A percentile compares a stretch with the other conserved stretches of the same genome.
These are phyloP conservation scores for Aspergillus viridinutans DNA, from an alignment of 2,329 filamentous ascomycete species.

Conservation along the genomic window DNA sequence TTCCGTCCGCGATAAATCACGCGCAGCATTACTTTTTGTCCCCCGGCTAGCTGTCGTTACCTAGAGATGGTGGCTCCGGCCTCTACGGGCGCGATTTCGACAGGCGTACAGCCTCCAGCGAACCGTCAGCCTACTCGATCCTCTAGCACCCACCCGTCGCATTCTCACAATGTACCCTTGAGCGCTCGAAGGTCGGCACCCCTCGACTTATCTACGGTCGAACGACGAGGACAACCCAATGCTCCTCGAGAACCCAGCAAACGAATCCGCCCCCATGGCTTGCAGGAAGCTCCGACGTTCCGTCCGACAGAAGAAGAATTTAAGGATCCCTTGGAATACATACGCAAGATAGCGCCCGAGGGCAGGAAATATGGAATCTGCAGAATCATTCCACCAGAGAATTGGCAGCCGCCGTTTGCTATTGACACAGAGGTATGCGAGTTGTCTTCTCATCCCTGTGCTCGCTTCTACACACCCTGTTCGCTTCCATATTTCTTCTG, in stretches of 20 bases:
- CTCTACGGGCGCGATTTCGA: constrained; percentile 36
- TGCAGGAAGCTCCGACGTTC: constrained; percentile 88
- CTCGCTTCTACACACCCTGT: background rate
- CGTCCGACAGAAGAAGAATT: constrained; percentile 89
- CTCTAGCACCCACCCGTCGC: constrained; percentile 41
- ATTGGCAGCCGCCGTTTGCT: constrained; percentile 91
- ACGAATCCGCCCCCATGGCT: constrained; percentile 73
- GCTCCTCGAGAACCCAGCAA: constrained; percentile 72
- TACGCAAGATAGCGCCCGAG: constrained; percentile 84
- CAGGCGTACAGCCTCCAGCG: constrained; percentile 30
- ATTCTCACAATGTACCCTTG: constrained; percentile 53
- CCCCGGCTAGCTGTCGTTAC: constrained; percentile 12
- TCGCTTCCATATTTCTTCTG: background rate
- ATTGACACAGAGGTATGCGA: constrained; percentile 86
- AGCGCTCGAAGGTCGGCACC: constrained; percentile 63
- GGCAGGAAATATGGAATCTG: constrained; percentile 85
- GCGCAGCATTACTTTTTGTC: constrained; percentile 16
- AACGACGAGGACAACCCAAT: constrained; percentile 79
- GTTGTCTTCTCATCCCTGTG: background rate
- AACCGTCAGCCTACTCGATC: constrained; percentile 35
- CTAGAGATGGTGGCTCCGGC: constrained; percentile 45
- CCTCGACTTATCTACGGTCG: constrained; percentile 82
- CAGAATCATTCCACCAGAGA: constrained; percentile 90
- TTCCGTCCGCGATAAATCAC: constrained; percentile 27
- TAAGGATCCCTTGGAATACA: constrained; percentile 88